Evolutionary conservation across 2,329 filamentous ascomycete species (phyloP).

Genomic region (Paracorniculantispora psalliotae): DNA sequence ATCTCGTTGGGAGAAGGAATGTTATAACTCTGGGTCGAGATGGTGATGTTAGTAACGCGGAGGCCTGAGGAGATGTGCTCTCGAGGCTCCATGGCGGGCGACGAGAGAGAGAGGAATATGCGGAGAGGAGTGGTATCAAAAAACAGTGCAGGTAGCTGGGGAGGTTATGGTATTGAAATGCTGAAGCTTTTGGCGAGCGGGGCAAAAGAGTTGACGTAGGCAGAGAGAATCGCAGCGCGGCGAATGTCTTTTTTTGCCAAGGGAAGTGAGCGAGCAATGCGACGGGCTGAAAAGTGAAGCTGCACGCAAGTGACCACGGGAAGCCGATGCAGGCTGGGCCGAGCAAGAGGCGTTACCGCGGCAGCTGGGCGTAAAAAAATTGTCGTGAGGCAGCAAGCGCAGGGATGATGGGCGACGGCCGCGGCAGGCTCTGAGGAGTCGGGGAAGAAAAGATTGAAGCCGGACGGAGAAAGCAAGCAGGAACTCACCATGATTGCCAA

Average conservation of each 20-base stretch:
- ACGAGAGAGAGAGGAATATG: neutral
- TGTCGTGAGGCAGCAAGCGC: slow-evolving; percentile 5
- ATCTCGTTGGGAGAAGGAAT: slow-evolving; percentile 53
- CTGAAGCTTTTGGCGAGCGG: slow-evolving; percentile 7
- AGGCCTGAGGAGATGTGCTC: neutral
- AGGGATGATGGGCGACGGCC: neutral
- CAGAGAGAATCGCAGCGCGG: neutral
- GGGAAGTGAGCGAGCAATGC: neutral
- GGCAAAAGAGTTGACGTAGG: slow-evolving; percentile 5
- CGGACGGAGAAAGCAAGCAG: neutral
- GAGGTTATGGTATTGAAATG: slow-evolving; percentile 8
- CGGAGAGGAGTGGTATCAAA: slow-evolving; percentile 3
- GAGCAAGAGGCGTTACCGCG: slow-evolving; percentile 15
- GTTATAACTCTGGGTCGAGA: slow-evolving; percentile 42
- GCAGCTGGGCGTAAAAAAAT: slow-evolving; percentile 6
- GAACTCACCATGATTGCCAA: slow-evolving; percentile 11
- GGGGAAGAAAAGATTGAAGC: no score
- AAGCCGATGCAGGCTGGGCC: neutral
- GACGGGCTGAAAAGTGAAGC: neutral
- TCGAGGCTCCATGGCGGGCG: neutral
- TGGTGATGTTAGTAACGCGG: slow-evolving; percentile 19
- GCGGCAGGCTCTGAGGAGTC: neutral
- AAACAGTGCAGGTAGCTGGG: neutral
- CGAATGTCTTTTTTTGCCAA: neutral
- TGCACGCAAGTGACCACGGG: neutral